These are phyloP conservation scores for Melampsora americana DNA, from an alignment of 1,284 basidiomycete genomes.

Conservation along the genomic window DNA sequence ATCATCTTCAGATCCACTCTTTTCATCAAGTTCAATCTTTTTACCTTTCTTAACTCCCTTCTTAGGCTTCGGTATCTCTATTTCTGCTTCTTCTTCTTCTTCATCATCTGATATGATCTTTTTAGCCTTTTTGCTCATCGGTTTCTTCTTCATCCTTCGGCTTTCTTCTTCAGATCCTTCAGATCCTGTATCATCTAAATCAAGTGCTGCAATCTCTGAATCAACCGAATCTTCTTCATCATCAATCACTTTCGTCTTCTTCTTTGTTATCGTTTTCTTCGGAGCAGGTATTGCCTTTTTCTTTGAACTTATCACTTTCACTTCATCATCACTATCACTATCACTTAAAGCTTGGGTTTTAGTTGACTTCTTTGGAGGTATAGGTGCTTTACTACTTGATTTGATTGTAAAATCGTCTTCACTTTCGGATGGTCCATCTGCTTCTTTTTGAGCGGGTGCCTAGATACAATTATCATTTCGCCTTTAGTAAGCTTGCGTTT, in stretches of 20 bases:
- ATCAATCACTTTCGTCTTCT: not conserved
- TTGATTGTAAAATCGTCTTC: not conserved
- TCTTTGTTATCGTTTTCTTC: not conserved
- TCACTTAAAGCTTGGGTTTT: not conserved
- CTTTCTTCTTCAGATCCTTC: not conserved
- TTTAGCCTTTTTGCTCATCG: not conserved
- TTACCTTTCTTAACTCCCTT: not conserved
- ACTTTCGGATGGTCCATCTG: not conserved
- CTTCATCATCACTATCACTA: constrained; percentile 18
- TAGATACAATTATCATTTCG: not conserved
- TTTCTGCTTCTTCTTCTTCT: not conserved
- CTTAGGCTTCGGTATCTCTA: not conserved
- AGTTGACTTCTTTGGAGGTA: not conserved
- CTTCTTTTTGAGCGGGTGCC: constrained; percentile 16
- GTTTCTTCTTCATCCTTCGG: not conserved
- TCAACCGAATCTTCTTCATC: not conserved
- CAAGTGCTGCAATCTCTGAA: not conserved
- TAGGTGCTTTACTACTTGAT: not conserved
- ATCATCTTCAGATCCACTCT: not conserved
- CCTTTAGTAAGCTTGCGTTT: not conserved
- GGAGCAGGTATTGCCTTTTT: not conserved
- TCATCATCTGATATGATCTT: not conserved
- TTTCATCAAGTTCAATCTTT: not conserved
- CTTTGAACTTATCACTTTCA: not conserved
- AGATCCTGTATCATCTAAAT: not conserved